A percentile compares a stretch with the other conserved stretches of the same genome.
phyloP scores from a whole-genome alignment of 495 filamentous ascomycete genomes.

The Podospora fimiseda region DNA sequence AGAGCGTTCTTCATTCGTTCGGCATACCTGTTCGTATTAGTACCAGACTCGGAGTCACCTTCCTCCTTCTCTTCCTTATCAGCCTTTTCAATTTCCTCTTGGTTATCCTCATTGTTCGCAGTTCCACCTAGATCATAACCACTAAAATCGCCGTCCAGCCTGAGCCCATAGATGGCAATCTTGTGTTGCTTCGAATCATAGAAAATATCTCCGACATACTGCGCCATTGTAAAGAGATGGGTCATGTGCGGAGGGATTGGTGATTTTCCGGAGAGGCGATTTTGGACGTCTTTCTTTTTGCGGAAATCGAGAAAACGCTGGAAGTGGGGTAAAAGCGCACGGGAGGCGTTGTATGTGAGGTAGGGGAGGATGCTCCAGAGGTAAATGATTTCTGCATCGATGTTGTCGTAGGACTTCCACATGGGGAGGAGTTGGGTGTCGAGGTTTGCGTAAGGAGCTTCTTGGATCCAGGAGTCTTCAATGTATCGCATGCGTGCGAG shows the following conservation, averaged over 20 bases:
- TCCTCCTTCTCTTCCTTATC: background rate
- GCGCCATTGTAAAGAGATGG: slow-evolving; percentile 2
- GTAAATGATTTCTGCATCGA: slow-evolving; percentile 18
- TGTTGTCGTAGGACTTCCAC: slow-evolving; percentile 1
- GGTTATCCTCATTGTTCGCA: slow-evolving; percentile 3
- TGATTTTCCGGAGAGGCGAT: background rate
- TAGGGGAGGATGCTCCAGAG: slow-evolving; percentile 22
- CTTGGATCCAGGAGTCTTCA: slow-evolving; percentile 1
- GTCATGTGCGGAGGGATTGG: slow-evolving; percentile 10
- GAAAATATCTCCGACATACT: slow-evolving; percentile 13
- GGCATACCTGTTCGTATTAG: too few relatives aligned
- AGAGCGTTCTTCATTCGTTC: too few relatives aligned
- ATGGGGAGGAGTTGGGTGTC: slow-evolving; percentile 6
- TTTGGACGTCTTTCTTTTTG: background rate
- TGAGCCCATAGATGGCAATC: slow-evolving; percentile 18
- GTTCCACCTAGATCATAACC: too few relatives aligned
- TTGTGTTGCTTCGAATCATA: slow-evolving; percentile 17
- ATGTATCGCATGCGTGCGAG: slow-evolving; percentile 14
- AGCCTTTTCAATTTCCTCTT: background rate
- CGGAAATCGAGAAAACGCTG: slow-evolving; percentile 9
- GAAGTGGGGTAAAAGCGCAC: background rate
- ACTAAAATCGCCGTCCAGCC: background rate
- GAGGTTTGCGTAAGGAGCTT: slow-evolving; percentile 14
- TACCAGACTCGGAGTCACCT: slow-evolving; percentile 12
- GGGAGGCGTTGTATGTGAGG: background rate